These are phyloP conservation scores for Exophiala oligosperma DNA, from an alignment of 2,329 filamentous ascomycete genomes.

Conservation along the genomic window DNA sequence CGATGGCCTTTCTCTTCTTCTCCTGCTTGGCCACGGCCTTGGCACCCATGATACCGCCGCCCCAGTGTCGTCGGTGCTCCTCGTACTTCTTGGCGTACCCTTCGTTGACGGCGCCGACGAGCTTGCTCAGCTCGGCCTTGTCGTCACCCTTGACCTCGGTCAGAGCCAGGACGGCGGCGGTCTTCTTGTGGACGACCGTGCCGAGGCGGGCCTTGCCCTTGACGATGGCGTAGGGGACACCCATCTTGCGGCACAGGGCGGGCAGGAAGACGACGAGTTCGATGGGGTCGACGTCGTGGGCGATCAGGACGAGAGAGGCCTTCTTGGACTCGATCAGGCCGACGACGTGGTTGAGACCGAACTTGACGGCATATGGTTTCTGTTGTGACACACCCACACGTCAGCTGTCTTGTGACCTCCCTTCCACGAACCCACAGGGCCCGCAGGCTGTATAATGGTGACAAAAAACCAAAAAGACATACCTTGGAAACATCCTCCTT, in stretches of 20 bases:
- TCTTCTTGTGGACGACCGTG: conserved; percentile 99
- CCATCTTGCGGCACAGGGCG: conserved; percentile 99
- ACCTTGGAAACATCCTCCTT: conserved; percentile 98
- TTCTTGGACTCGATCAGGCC: conserved; percentile 99
- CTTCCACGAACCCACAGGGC: too few relatives aligned
- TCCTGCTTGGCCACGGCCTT: conserved; percentile 78
- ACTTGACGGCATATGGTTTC: conserved; percentile 99
- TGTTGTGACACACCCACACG: conserved; percentile 3
- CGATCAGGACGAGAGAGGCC: conserved; percentile 94
- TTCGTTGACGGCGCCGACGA: conserved; percentile 94
- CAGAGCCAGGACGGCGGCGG: conserved; percentile 89
- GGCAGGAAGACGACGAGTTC: conserved; percentile 99
- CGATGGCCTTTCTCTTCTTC: conserved; percentile 94
- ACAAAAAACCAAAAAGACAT: background rate
- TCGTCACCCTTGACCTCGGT: conserved; percentile 98
- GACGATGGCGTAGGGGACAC: conserved; percentile 96
- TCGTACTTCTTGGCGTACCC: conserved; percentile 97
- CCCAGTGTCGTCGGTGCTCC: conserved; percentile 89
- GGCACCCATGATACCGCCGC: conserved; percentile 98
- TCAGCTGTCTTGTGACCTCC: background rate
- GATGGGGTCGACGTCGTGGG: conserved; percentile 99
- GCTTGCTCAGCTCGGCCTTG: conserved; percentile 97
- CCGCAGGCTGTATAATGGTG: too few relatives aligned
- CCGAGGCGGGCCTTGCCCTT: conserved; percentile 99
- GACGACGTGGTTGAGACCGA: conserved; percentile 99